Evolutionary conservation across 805 yeast genomes (phyloP).

Genomic region (Naumovozyma baii): DNA sequence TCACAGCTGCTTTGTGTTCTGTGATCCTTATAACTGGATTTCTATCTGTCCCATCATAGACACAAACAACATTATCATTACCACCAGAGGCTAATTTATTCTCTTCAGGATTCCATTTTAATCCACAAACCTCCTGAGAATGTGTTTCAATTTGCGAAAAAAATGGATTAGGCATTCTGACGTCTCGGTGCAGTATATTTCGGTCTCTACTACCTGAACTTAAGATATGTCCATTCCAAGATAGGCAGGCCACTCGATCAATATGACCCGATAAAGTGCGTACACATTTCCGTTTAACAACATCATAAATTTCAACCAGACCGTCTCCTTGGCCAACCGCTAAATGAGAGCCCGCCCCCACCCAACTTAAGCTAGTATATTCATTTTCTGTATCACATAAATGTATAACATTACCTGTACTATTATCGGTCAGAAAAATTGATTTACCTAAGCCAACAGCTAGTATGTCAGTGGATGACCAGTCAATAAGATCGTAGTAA

Average conservation of each 20-base stretch:
- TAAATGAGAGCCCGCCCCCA: slow-evolving; percentile 85
- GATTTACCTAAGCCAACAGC: slow-evolving; percentile 86
- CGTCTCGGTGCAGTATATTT: slow-evolving; percentile 81
- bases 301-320: slow-evolving; percentile 91
- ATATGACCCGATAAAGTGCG: slow-evolving; percentile 90
- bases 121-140: slow-evolving; percentile 92
- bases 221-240: slow-evolving; percentile 89
- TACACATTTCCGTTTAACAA: slow-evolving; percentile 66
- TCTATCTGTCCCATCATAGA: slow-evolving; percentile 73
- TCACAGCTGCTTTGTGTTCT: slow-evolving; percentile 91
- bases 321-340: slow-evolving; percentile 89
- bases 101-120: slow-evolving; percentile 86
- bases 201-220: slow-evolving; percentile 84
- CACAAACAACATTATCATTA: slow-evolving; percentile 73
- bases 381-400: slow-evolving; percentile 69
- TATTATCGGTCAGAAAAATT: slow-evolving; percentile 86
- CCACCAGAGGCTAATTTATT: slow-evolving; percentile 93
- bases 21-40: slow-evolving; percentile 62
- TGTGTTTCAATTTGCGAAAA: slow-evolving; percentile 64
- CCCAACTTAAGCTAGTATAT: slow-evolving; percentile 85
- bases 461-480: slow-evolving; percentile 84
- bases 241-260: slow-evolving; percentile 72
- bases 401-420: slow-evolving; percentile 71
- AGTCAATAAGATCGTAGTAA: slow-evolving; percentile 82
- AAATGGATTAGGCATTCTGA: slow-evolving; percentile 74